Percentiles rank a stretch among this genome's conserved stretches.
phyloP scores from a whole-genome alignment of 768 basidiomycete species.

The Lepiota brunneoincarnata region DNA sequence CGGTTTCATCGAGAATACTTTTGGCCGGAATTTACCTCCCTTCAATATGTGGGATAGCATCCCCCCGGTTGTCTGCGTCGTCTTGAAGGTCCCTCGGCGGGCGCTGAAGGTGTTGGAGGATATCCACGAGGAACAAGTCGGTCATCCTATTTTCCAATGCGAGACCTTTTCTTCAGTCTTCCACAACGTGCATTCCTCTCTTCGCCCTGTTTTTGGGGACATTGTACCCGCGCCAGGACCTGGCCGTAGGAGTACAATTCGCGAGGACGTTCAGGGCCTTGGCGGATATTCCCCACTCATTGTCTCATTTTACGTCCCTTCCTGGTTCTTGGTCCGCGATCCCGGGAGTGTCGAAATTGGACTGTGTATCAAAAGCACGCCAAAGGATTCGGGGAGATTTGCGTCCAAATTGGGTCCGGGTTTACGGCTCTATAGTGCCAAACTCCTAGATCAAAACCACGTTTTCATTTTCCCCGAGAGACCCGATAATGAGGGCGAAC shows the following conservation, averaged over 20 bases:
- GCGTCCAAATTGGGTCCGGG: conserved; percentile 23
- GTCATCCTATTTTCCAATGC: conserved; percentile 35
- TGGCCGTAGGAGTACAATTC: conserved; percentile 16
- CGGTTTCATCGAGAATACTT: conserved; percentile 8
- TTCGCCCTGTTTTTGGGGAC: conserved; percentile 32
- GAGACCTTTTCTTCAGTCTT: conserved; percentile 17
- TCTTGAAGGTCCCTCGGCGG: conserved; percentile 32
- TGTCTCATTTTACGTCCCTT: conserved; percentile 32
- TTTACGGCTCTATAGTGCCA: conserved; percentile 26
- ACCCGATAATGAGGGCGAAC: conserved; percentile 16
- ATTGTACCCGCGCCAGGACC: conserved; percentile 7
- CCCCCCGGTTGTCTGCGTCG: conserved; percentile 30
- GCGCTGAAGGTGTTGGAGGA: conserved; percentile 25
- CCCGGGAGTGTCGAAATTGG: conserved; percentile 19
- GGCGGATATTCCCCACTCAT: conserved; percentile 32
- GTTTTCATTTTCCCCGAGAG: conserved; percentile 30
- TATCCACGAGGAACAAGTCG: conserved; percentile 18
- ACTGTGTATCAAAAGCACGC: conserved; percentile 26
- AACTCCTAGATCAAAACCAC: conserved; percentile 23
- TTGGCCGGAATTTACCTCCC: no score
- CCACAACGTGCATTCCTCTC: conserved; percentile 31
- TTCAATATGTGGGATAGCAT: conserved; percentile 29
- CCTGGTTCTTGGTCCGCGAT: conserved; percentile 26
- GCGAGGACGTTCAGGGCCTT: conserved; percentile 31
- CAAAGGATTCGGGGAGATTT: conserved; percentile 10